Evolutionary conservation across 805 yeast genomes (phyloP).

Genomic region (Starmera caribaea): DNA sequence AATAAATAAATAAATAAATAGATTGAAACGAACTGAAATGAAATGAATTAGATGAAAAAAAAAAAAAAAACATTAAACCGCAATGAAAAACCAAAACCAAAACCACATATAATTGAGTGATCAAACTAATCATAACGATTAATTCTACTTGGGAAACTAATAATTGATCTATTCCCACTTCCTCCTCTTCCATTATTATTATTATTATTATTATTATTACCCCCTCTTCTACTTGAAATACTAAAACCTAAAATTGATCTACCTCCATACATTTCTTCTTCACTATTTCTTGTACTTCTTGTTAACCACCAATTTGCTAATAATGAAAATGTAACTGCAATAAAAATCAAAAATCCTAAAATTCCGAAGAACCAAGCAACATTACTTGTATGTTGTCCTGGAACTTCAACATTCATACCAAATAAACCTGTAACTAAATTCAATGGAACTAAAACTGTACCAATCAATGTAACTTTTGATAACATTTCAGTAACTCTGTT

Average conservation of each 20-base stretch:
- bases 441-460: conserved; percentile 85
- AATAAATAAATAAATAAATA: neutral
- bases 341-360: conserved; percentile 37
- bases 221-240: conserved; percentile 2
- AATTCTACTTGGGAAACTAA: conserved; percentile 15
- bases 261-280: conserved; percentile 4
- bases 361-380: conserved; percentile 66
- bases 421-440: conserved; percentile 85
- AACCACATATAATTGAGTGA: no score
- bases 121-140: conserved; percentile 13
- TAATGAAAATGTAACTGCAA: conserved; percentile 29
- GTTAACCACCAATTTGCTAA: conserved; percentile 34
- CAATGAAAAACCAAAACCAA: neutral
- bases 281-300: conserved; percentile 21
- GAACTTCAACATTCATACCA: conserved; percentile 91
- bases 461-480: conserved; percentile 81
- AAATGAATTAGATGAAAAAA: neutral
- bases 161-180: conserved; percentile 18
- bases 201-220: conserved; percentile 5
- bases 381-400: conserved; percentile 45
- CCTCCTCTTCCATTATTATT: conserved; percentile 10
- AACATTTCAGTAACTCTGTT: conserved; percentile 79
- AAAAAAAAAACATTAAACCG: neutral
- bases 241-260: conserved; percentile 22
- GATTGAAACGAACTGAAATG: neutral